A percentile compares a stretch with the other conserved stretches of the same genome.
Conservation (phyloP, 306 rosid genomes). For the Begonia fuchsioides region DNA sequence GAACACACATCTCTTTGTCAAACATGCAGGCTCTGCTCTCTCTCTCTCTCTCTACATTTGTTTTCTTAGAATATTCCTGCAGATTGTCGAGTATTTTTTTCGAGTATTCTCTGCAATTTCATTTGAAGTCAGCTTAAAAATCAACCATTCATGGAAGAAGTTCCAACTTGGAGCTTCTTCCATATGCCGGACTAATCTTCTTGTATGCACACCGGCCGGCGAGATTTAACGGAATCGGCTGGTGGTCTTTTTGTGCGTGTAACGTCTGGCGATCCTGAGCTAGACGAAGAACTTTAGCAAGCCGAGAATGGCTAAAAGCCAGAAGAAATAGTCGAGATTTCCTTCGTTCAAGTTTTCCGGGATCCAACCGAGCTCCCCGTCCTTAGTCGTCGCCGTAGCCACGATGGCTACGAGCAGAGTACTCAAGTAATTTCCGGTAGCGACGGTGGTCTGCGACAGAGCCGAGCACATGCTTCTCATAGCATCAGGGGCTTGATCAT, state of each 20-base stretch:
- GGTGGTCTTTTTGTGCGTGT: no score
- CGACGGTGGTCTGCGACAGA: slow-evolving; percentile 54
- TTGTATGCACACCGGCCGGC: no score
- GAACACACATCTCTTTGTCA: not conserved
- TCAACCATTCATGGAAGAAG: not conserved
- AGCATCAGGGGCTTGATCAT: slow-evolving; percentile 74
- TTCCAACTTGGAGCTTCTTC: not conserved
- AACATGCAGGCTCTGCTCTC: not conserved
- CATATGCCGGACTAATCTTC: no score
- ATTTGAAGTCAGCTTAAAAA: no score
- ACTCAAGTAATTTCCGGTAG: slow-evolving; percentile 64
- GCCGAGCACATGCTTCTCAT: slow-evolving; percentile 77
- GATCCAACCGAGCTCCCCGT: slow-evolving; percentile 71
- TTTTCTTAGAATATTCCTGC: no score
- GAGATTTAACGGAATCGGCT: slow-evolving; percentile 8
- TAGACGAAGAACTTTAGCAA: slow-evolving; percentile 38
- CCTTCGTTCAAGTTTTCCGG: slow-evolving; percentile 70
- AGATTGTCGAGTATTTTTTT: no score
- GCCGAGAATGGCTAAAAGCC: slow-evolving; percentile 56
- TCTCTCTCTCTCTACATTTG: no score
- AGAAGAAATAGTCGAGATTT: slow-evolving; percentile 72
- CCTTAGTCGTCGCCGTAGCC: slow-evolving; percentile 32
- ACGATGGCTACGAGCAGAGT: slow-evolving; percentile 57
- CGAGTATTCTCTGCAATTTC: no score
- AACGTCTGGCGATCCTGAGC: slow-evolving; percentile 46